These are phyloP conservation scores for Casuarina glauca DNA, from an alignment of 306 rosid species.

Conservation along the genomic window DNA sequence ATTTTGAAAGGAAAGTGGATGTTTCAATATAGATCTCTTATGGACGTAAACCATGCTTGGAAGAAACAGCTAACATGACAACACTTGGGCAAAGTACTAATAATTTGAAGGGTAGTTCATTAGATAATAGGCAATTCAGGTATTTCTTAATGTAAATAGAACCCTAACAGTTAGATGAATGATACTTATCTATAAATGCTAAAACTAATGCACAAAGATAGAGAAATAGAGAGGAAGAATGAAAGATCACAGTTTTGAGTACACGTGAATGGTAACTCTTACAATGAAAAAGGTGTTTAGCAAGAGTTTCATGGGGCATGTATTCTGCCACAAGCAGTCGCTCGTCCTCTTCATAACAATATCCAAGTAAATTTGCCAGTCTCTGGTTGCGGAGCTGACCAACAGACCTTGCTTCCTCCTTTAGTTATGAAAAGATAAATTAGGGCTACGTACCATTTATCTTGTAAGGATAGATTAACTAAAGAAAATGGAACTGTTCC, in stretches of 20 bases:
- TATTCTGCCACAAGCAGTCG: conserved; percentile 83
- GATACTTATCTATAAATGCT: not conserved
- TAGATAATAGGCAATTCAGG: conserved; percentile 6
- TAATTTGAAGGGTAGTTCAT: conserved; percentile 6
- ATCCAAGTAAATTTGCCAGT: conserved; percentile 71
- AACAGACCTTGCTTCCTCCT: conserved; percentile 81
- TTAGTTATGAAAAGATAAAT: conserved; percentile 20
- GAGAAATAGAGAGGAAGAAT: not conserved
- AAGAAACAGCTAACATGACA: conserved; percentile 4
- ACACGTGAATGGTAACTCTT: conserved; percentile 28
- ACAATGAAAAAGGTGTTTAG: conserved; percentile 80
- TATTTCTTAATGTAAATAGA: conserved; percentile 7
- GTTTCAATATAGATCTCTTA: not conserved
- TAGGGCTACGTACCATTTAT: not conserved
- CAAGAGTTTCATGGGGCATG: conserved; percentile 84
- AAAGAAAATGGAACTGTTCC: not conserved
- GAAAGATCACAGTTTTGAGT: not conserved
- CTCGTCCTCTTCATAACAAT: conserved; percentile 74
- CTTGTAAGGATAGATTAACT: conserved; percentile 1
- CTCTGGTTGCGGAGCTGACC: conserved; percentile 84
- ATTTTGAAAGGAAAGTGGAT: not conserved
- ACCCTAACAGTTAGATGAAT: not conserved
- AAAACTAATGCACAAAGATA: not conserved
- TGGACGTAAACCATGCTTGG: not conserved
- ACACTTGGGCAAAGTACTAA: conserved; percentile 5